phyloP scores from a whole-genome alignment of 2,329 filamentous ascomycete species.

The Raffaelea arxii region DNA sequence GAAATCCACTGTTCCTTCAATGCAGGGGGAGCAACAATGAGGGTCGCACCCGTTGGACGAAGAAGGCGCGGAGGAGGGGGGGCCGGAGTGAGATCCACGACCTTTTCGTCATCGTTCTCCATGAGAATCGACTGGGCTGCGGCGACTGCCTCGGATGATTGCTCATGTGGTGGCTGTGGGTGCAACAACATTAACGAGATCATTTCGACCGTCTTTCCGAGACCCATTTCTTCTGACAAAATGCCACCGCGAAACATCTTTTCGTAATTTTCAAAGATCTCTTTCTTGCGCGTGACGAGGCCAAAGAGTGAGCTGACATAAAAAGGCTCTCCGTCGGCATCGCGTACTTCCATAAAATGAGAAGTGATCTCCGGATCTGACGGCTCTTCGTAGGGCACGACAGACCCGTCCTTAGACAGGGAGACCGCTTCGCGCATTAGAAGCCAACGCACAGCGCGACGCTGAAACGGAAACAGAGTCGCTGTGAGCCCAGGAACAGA shows the following conservation, averaged over 20 bases:
- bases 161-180: slow-evolving; percentile 24
- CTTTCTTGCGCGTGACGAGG: slow-evolving; percentile 40
- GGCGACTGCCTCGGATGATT: slow-evolving; percentile 11
- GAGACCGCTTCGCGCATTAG: slow-evolving; percentile 53
- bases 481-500: slow-evolving; percentile 35
- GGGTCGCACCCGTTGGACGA: slow-evolving; percentile 41
- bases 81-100: slow-evolving; percentile 32
- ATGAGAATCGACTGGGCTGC: no score
- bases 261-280: slow-evolving; percentile 31
- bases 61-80: slow-evolving; percentile 51
- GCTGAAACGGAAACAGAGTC: slow-evolving; percentile 62
- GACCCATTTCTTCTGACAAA: slow-evolving; percentile 72
- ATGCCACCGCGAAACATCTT: slow-evolving; percentile 49
- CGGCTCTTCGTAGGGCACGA: slow-evolving; percentile 16
- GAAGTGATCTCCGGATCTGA: slow-evolving; percentile 19
- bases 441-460: slow-evolving; percentile 60
- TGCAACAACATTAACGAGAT: slow-evolving; percentile 62
- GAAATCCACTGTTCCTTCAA: slow-evolving; percentile 52
- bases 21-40: slow-evolving; percentile 51
- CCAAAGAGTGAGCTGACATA: slow-evolving; percentile 51
- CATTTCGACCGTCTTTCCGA: slow-evolving; percentile 72
- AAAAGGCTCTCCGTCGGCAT: slow-evolving; percentile 31
- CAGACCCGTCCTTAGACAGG: slow-evolving; percentile 25
- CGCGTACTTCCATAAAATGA: slow-evolving; percentile 34
- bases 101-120: no score